Percentiles rank a stretch among this genome's conserved stretches.
These are phyloP conservation scores for Hypoxylon cercidicola DNA, from an alignment of 495 filamentous ascomycete species.

Conservation along the genomic window DNA sequence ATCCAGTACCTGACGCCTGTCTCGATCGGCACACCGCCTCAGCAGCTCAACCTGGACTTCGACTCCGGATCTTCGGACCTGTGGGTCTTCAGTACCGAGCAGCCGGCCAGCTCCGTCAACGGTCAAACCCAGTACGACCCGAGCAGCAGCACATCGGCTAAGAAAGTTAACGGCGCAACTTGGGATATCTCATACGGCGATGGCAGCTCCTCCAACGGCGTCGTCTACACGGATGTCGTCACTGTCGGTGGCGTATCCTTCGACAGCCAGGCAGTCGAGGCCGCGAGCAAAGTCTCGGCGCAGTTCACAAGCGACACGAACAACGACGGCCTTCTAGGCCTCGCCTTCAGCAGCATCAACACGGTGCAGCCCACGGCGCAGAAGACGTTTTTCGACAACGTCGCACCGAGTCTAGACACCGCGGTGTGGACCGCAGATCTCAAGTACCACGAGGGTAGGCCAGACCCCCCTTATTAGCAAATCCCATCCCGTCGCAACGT, in stretches of 20 bases:
- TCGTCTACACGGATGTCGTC: conserved; percentile 75
- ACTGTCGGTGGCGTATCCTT: conserved; percentile 71
- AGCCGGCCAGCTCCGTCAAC: conserved; percentile 55
- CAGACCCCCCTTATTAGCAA: background rate
- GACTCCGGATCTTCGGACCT: conserved; percentile 80
- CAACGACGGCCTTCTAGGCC: conserved; percentile 76
- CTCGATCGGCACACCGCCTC: conserved; percentile 61
- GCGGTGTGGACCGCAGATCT: conserved; percentile 75
- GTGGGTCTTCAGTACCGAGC: conserved; percentile 57
- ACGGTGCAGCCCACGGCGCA: conserved; percentile 67
- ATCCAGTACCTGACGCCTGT: conserved; percentile 72
- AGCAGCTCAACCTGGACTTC: conserved; percentile 70
- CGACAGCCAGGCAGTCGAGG: conserved; percentile 72
- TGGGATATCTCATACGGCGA: conserved; percentile 80
- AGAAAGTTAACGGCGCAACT: conserved; percentile 59
- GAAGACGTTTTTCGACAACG: conserved; percentile 78
- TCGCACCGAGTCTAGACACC: conserved; percentile 62
- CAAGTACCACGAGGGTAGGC: conserved; percentile 62
- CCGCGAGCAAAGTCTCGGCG: conserved; percentile 67
- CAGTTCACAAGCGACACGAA: conserved; percentile 67
- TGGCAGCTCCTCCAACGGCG: conserved; percentile 69
- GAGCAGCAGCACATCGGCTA: conserved; percentile 52
- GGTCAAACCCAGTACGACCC: conserved; percentile 66
- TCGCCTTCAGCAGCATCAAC: conserved; percentile 77
- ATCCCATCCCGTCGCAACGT: background rate